These are phyloP conservation scores for Metschnikowia picachoensis DNA, from an alignment of 805 yeast genomes.

Conservation along the genomic window DNA sequence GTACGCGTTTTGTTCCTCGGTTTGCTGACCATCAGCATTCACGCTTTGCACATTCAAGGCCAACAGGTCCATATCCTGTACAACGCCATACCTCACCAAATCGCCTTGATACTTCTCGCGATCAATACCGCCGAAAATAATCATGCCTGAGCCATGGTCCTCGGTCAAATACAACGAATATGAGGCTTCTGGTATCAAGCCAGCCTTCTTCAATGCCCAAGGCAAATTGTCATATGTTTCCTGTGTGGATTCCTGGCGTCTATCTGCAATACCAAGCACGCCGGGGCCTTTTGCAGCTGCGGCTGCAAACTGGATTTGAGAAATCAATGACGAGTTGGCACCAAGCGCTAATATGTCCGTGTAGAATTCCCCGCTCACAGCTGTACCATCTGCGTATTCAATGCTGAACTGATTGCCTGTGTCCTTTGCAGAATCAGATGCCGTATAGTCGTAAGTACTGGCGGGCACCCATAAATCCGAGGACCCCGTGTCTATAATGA, in stretches of 20 bases:
- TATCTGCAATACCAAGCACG: constrained; percentile 10
- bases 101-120: constrained; percentile 31
- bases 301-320: constrained; percentile 12
- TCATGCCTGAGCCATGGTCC: constrained; percentile 24
- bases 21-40: constrained; percentile 5
- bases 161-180: constrained; percentile 62
- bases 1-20: constrained; percentile 5
- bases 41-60: constrained; percentile 6
- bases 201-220: constrained; percentile 50
- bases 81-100: constrained; percentile 6
- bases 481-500: constrained; percentile 42
- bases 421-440: constrained; percentile 4
- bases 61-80: constrained; percentile 1
- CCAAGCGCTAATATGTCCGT: constrained; percentile 8
- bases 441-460: constrained; percentile 1
- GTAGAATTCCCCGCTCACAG: constrained; percentile 10
- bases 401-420: constrained; percentile 7
- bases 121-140: constrained; percentile 43
- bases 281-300: constrained; percentile 1
- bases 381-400: constrained; percentile 8
- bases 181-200: constrained; percentile 49
- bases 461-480: constrained; percentile 38
- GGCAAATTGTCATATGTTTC: constrained; percentile 52
- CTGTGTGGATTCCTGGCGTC: constrained; percentile 1
- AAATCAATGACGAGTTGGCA: neutral